Evolutionary conservation across 805 yeast species (phyloP).

Genomic region (Kregervanrija delftensis): DNA sequence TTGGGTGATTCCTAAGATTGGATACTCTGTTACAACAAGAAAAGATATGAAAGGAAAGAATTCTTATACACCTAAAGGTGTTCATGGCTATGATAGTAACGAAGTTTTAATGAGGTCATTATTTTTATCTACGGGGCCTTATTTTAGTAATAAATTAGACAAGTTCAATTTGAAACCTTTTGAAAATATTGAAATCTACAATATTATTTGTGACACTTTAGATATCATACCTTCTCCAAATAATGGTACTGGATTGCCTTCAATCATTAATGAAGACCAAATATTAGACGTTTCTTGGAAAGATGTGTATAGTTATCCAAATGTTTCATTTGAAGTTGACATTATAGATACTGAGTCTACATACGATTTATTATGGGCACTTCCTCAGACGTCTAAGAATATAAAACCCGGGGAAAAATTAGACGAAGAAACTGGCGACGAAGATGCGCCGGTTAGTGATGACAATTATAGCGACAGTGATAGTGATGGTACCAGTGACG

Average conservation of each 20-base stretch:
- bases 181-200: constrained; percentile 65
- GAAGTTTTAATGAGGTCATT: constrained; percentile 78
- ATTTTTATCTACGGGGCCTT: constrained; percentile 79
- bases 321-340: constrained; percentile 37
- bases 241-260: constrained; percentile 42
- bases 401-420: not conserved
- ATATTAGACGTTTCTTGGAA: constrained; percentile 38
- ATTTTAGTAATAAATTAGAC: constrained; percentile 36
- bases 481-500: constrained; percentile 1
- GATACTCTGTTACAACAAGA: constrained; percentile 66
- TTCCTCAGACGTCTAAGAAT: constrained; percentile 1
- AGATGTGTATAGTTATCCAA: constrained; percentile 43
- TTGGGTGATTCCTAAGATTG: constrained; percentile 80
- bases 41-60: constrained; percentile 42
- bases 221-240: constrained; percentile 45
- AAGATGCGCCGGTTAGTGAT: not conserved
- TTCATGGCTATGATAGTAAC: constrained; percentile 78
- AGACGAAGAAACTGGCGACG: constrained; percentile 6
- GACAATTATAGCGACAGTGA: not conserved
- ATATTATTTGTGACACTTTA: constrained; percentile 63
- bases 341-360: constrained; percentile 41
- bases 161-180: constrained; percentile 50
- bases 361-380: constrained; percentile 37
- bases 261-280: constrained; percentile 22
- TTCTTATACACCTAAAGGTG: constrained; percentile 60